phyloP scores from a whole-genome alignment of 805 yeast genomes.

The Danielia reshetovae region DNA sequence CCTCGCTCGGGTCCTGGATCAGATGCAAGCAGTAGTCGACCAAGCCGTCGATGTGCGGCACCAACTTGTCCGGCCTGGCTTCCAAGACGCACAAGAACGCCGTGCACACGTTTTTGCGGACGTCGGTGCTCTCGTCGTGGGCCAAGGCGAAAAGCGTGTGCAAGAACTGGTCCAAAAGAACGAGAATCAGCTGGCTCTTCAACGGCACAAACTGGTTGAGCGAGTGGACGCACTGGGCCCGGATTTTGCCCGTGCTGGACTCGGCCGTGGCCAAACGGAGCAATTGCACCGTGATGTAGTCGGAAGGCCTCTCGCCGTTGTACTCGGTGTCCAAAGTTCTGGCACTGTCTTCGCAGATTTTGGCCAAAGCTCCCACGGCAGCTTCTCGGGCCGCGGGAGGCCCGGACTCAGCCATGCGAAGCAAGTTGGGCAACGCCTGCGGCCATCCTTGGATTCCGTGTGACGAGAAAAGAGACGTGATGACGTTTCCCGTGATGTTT shows the following conservation, averaged over 20 bases:
- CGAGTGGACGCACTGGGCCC: slow-evolving; percentile 64
- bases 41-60: slow-evolving; percentile 83
- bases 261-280: slow-evolving; percentile 3
- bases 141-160: slow-evolving; percentile 67
- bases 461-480: slow-evolving; percentile 71
- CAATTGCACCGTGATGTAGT: slow-evolving; percentile 44
- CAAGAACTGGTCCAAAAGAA: slow-evolving; percentile 58
- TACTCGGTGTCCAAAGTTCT: slow-evolving; percentile 60
- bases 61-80: slow-evolving; percentile 72
- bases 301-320: slow-evolving; percentile 64
- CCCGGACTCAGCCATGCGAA: slow-evolving; percentile 44
- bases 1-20: slow-evolving; percentile 60
- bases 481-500: slow-evolving; percentile 86
- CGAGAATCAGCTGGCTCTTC: slow-evolving; percentile 60
- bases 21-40: slow-evolving; percentile 79
- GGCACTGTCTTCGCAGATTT: slow-evolving; percentile 87
- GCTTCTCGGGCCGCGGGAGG: slow-evolving; percentile 52
- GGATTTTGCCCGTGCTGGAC: slow-evolving; percentile 49
- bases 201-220: slow-evolving; percentile 71
- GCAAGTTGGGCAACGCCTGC: slow-evolving; percentile 59
- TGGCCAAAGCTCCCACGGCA: slow-evolving; percentile 74
- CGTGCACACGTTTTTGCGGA: slow-evolving; percentile 71
- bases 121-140: slow-evolving; percentile 50
- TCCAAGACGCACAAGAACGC: slow-evolving; percentile 72
- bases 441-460: slow-evolving; percentile 76